A percentile compares a stretch with the other conserved stretches of the same genome.
These are phyloP conservation scores for Akanthomyces lecanii DNA, from an alignment of 2,329 filamentous ascomycete species.

Conservation along the genomic window DNA sequence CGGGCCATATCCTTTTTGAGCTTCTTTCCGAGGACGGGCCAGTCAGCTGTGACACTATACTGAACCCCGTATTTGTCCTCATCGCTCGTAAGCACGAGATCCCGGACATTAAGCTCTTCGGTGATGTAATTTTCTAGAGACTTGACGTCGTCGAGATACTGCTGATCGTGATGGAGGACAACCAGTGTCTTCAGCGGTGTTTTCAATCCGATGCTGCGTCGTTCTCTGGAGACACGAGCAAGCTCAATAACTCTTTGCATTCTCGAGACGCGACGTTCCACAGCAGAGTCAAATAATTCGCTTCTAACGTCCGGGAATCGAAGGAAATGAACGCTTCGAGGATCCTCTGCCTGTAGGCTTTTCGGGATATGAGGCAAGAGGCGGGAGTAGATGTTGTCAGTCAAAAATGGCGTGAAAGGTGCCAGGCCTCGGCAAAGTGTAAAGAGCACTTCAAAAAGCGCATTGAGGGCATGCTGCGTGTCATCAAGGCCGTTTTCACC, in stretches of 20 bases:
- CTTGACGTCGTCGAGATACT: slow-evolving; percentile 82
- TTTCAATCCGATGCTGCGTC: slow-evolving; percentile 79
- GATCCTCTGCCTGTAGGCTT: slow-evolving; percentile 63
- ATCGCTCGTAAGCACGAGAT: slow-evolving; percentile 78
- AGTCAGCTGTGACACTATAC: slow-evolving; percentile 86
- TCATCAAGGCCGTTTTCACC: slow-evolving; percentile 82
- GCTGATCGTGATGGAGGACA: slow-evolving; percentile 76
- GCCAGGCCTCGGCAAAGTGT: slow-evolving; percentile 84
- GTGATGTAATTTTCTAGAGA: slow-evolving; percentile 83
- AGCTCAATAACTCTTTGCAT: slow-evolving; percentile 98
- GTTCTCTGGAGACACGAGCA: slow-evolving; percentile 78
- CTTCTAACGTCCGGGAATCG: slow-evolving; percentile 82
- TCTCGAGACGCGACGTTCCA: slow-evolving; percentile 79
- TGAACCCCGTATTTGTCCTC: slow-evolving; percentile 90
- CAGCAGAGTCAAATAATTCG: slow-evolving; percentile 79
- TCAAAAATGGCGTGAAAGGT: slow-evolving; percentile 93
- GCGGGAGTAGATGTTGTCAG: slow-evolving; percentile 87
- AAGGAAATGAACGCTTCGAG: slow-evolving; percentile 88
- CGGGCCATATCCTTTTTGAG: slow-evolving; percentile 90
- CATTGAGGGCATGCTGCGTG: slow-evolving; percentile 86
- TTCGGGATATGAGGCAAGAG: slow-evolving; percentile 78
- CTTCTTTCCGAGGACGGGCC: slow-evolving; percentile 93
- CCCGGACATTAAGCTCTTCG: slow-evolving; percentile 87
- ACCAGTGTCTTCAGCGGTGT: slow-evolving; percentile 85
- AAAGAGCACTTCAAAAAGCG: slow-evolving; percentile 88